phyloP scores from a whole-genome alignment of 305 asterid species.

The Andrographis paniculata region DNA sequence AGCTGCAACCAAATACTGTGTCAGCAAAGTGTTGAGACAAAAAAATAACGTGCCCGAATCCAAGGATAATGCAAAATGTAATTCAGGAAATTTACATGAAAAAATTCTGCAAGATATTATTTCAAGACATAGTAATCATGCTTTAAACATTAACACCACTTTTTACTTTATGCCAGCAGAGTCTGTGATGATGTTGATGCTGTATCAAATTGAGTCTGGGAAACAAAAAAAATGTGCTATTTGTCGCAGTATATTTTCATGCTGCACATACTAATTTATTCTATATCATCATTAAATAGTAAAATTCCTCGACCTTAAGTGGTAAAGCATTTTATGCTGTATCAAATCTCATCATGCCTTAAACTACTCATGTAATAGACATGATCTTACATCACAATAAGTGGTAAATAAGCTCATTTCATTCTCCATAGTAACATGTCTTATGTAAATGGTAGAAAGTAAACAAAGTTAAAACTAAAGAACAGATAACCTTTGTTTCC shows the following conservation, averaged over 20 bases:
- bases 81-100: no score
- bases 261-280: conserved; percentile 7
- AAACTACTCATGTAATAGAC: no score
- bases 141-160: neutral
- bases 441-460: neutral
- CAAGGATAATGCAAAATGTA: neutral
- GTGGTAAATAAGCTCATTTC: neutral
- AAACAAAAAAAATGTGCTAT: neutral
- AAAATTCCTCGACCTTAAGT: conserved; percentile 8
- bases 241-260: conserved; percentile 2
- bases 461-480: neutral
- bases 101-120: no score
- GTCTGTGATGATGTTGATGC: no score
- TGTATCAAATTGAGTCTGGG: conserved; percentile 6
- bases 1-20: conserved; percentile 46
- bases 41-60: neutral
- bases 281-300: neutral
- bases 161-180: conserved; percentile 1
- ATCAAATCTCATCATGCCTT: no score
- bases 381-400: neutral
- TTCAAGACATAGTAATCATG: no score
- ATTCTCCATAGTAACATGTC: no score
- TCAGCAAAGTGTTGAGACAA: conserved; percentile 14
- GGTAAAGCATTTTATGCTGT: no score
- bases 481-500: conserved; percentile 69